phyloP scores from a whole-genome alignment of 192 early-diverging fungal species.

The Gaertneriomyces sp. region DNA sequence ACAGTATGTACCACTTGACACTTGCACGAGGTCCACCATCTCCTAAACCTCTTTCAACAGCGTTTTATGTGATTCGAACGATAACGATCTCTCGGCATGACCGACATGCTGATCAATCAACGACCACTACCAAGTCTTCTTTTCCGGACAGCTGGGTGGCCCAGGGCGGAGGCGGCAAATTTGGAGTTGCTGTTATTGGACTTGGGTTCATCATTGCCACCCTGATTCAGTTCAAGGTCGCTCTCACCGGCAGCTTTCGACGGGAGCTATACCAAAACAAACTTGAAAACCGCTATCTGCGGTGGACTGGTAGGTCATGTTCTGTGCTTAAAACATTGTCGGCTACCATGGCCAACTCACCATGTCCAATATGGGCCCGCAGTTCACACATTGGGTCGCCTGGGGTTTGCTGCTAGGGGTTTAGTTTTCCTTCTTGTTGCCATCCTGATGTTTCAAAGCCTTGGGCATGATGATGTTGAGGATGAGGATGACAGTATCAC shows the following conservation, averaged over 20 bases:
- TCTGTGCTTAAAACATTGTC: too few species aligned
- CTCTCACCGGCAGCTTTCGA: conserved; percentile 26
- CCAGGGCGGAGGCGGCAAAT: conserved; percentile 17
- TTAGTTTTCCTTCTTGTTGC: conserved; percentile 47
- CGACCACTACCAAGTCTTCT: conserved; percentile 20
- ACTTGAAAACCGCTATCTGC: conserved; percentile 2
- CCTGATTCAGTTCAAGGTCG: conserved; percentile 36
- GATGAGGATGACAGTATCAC: conserved; percentile 11
- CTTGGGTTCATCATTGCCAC: conserved; percentile 41
- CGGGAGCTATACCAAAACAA: conserved; percentile 17
- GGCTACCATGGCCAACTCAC: too few species aligned
- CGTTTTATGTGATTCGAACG: conserved; percentile 30
- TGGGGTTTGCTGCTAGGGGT: conserved; percentile 44
- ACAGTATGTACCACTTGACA: conserved; percentile 19
- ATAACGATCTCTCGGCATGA: conserved; percentile 19
- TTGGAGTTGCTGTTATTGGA: conserved; percentile 36
- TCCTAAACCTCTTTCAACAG: not conserved
- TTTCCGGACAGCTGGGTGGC: conserved; percentile 42
- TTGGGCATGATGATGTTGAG: not conserved
- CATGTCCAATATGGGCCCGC: not conserved
- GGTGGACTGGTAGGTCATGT: conserved; percentile 6
- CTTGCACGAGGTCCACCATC: not conserved
- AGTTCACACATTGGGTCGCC: conserved; percentile 33
- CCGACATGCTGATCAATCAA: conserved; percentile 2
- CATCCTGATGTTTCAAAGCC: conserved; percentile 34